These are phyloP conservation scores for Intubia oerlemansii DNA, from an alignment of 2,329 filamentous ascomycete species.

Conservation along the genomic window DNA sequence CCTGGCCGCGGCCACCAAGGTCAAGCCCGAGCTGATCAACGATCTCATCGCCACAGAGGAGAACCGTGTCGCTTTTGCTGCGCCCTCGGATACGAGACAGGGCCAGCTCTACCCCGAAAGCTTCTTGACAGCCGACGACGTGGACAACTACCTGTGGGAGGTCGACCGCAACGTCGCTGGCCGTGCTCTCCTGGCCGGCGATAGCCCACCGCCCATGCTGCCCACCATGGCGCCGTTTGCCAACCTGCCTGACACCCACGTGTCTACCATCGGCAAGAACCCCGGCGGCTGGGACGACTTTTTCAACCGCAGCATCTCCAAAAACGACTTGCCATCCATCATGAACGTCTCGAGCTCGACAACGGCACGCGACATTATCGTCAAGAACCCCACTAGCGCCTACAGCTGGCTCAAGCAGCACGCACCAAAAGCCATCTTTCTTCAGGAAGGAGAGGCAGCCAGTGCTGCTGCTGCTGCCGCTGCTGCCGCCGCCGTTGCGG, in stretches of 20 bases:
- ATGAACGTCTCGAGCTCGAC: conserved; percentile 13
- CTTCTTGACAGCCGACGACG: conserved; percentile 47
- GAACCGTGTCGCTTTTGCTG: conserved; percentile 8
- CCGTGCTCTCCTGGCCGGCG: conserved; percentile 16
- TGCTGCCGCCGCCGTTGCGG: conserved; percentile 9
- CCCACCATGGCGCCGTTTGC: conserved; percentile 29
- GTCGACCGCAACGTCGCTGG: conserved; percentile 31
- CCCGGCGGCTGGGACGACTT: conserved; percentile 14
- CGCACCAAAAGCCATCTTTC: conserved; percentile 55
- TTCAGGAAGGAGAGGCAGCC: conserved; percentile 46
- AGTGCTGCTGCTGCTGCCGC: conserved; percentile 5
- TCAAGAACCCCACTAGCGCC: conserved; percentile 72
- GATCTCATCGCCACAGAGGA: conserved; percentile 23
- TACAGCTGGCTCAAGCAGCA: conserved; percentile 89
- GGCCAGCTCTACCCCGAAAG: conserved; percentile 30
- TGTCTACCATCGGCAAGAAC: conserved; percentile 1
- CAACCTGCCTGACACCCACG: conserved; percentile 12
- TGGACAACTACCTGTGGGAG: conserved; percentile 52
- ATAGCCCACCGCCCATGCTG: conserved; percentile 14
- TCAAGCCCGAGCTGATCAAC: conserved; percentile 34
- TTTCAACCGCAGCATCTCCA: conserved; percentile 14
- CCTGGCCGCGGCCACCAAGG: conserved; percentile 34
- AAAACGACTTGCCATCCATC: conserved; percentile 13
- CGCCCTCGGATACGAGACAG: conserved; percentile 16
- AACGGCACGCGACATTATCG: conserved; percentile 26